Evolutionary conservation across 2,329 filamentous ascomycete genomes (phyloP), one percentile per base, ranked within the genome.

Genomic region (Hortaea werneckii): DNA sequence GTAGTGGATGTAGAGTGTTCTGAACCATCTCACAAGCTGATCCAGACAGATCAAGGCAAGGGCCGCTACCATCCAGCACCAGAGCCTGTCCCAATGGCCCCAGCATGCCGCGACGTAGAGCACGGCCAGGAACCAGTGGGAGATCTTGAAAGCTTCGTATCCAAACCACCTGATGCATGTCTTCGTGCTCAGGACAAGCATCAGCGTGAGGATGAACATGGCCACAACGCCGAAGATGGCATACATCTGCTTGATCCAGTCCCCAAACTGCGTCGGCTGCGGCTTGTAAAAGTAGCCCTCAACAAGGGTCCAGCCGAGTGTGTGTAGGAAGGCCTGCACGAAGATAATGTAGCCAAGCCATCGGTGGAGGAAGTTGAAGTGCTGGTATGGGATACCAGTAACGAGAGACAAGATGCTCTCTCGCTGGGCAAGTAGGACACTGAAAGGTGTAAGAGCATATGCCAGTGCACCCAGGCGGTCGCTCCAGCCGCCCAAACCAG

Each of bases 331-430:
- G 2, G 78, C 75, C 59, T 88, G 84, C 0, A 78, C 60, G 44
- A 85, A 76, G 51, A 89, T 86, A 56, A 88, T 72, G 50, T 83
- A 82, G 5, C 85, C 84, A 0, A 82, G 67, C 84, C 84, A 88
- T 29, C 83, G 79, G 61, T 87, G 84, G 13, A 88, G 67, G 58
- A 88, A 88, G 63, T 84, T 82, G 72, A 88, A 87, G 56, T 76
- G 78, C 54, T 87, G 83, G 39, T 58, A 86, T 0, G 85, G 83
- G 0, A 88, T 71, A 1, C 85, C 84, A 0, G 83, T 88, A 41
- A 86, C 62, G 10, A 84, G 60, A 0, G 79, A 83, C 4, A 88
- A 72, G 1, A 87, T 67, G 0, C 80, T 84, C 59, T 88, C 84
- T 37, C 84, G 74, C 47, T 72, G 80, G n/a, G 77, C 73, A 9